A percentile compares a stretch with the other conserved stretches of the same genome.
These are phyloP conservation scores for Phytophthora citrophthora DNA, from an alignment of 352 stramenopile species.

Conservation along the genomic window DNA sequence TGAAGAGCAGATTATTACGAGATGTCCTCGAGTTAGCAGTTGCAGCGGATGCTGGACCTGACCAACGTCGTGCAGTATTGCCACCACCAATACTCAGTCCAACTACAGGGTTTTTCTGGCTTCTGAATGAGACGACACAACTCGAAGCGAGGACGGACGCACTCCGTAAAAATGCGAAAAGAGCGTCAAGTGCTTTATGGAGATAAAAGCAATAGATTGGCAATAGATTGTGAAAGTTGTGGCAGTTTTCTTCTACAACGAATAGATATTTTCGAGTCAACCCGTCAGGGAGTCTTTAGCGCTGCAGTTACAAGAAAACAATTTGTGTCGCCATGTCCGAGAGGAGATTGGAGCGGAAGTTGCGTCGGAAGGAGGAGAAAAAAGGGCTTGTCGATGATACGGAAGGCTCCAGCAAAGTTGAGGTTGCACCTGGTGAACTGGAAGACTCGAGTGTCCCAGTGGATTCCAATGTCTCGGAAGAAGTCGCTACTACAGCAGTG, in stretches of 20 bases:
- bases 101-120: constrained; percentile 74
- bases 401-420: constrained; percentile 28
- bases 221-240: constrained; percentile 7
- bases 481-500: neutral
- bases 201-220: neutral
- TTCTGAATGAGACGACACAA: constrained; percentile 68
- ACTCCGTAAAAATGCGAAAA: constrained; percentile 53
- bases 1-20: constrained; percentile 77
- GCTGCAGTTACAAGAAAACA: neutral
- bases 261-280: too few relatives aligned
- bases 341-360: constrained; percentile 32
- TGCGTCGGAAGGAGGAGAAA: constrained; percentile 38
- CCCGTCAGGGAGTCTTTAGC: too few relatives aligned
- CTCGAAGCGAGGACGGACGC: constrained; percentile 55
- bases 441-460: constrained; percentile 8
- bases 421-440: constrained; percentile 14
- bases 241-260: neutral
- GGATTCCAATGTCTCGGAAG: constrained; percentile 7
- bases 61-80: constrained; percentile 47
- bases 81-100: constrained; percentile 52
- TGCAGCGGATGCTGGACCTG: constrained; percentile 47
- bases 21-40: constrained; percentile 78
- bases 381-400: constrained; percentile 30
- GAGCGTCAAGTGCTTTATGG: constrained; percentile 47
- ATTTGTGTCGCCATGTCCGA: constrained; percentile 24